phyloP scores from a whole-genome alignment of 768 basidiomycete genomes.

The Mycena sanguinolenta region DNA sequence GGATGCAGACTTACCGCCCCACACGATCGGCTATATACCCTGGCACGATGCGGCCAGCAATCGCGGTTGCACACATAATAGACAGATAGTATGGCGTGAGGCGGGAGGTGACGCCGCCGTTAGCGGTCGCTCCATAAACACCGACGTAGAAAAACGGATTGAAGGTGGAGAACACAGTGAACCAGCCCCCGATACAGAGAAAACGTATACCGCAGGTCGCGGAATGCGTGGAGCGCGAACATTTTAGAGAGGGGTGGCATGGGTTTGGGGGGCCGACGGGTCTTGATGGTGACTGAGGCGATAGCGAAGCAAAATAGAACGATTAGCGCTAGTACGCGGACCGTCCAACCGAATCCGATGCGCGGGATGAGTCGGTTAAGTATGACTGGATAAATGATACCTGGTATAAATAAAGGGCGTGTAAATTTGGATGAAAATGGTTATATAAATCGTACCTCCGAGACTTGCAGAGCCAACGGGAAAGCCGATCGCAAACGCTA shows the following conservation, averaged over 20 bases:
- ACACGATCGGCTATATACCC: constrained; percentile 40
- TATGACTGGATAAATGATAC: constrained; percentile 49
- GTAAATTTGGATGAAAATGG: constrained; percentile 39
- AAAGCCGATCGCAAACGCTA: constrained; percentile 51
- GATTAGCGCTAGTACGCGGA: constrained; percentile 44
- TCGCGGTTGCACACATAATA: constrained; percentile 42
- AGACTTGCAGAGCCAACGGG: constrained; percentile 47
- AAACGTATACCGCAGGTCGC: constrained; percentile 37
- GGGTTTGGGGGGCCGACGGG: constrained; percentile 42
- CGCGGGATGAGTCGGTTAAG: constrained; percentile 34
- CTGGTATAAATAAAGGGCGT: no score
- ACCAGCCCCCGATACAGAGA: constrained; percentile 42
- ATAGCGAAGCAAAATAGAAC: constrained; percentile 38
- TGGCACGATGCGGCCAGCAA: constrained; percentile 43
- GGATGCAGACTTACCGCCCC: constrained; percentile 39
- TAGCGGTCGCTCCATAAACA: constrained; percentile 35
- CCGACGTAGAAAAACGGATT: constrained; percentile 47
- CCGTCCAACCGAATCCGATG: constrained; percentile 47
- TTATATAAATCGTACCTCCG: constrained; percentile 49
- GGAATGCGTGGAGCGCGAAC: constrained; percentile 41
- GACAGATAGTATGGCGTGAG: constrained; percentile 44
- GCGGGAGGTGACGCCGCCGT: constrained; percentile 24
- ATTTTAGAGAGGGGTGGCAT: constrained; percentile 36
- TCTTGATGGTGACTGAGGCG: constrained; percentile 41
- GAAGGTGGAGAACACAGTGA: constrained; percentile 39